phyloP scores from a whole-genome alignment of 768 basidiomycete genomes.

The Grammothele lineata region DNA sequence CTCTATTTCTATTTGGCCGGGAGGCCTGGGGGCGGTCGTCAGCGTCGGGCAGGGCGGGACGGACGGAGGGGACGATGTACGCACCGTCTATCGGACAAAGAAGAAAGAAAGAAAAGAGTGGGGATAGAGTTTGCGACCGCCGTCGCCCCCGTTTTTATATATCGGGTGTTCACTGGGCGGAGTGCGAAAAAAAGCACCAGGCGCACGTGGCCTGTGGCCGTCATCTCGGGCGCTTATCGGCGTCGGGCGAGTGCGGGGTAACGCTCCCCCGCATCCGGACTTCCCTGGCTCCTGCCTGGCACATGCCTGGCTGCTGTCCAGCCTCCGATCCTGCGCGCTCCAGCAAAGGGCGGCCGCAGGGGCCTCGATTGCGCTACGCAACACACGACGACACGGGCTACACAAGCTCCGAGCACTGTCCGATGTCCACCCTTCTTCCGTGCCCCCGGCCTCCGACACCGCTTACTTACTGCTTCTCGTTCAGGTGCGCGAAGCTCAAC shows the following conservation, averaged over 20 bases:
- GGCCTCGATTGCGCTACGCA: no score
- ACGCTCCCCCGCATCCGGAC: slow-evolving; percentile 2
- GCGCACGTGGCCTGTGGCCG: slow-evolving; percentile 19
- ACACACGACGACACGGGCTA: no score
- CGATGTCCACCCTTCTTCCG: slow-evolving; percentile 1
- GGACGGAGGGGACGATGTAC: slow-evolving; percentile 7
- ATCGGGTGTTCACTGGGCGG: slow-evolving; percentile 10
- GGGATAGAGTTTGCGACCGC: slow-evolving; percentile 28
- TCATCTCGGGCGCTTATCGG: slow-evolving; percentile 7
- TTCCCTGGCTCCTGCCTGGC: slow-evolving; percentile 8
- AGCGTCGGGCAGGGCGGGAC: background rate
- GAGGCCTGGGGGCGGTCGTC: slow-evolving; percentile 30
- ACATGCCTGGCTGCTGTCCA: slow-evolving; percentile 8
- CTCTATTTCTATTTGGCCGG: slow-evolving; percentile 49
- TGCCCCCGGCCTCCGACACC: no score
- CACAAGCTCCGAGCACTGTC: slow-evolving; percentile 5
- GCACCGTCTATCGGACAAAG: slow-evolving; percentile 33
- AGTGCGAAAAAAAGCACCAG: slow-evolving; percentile 23
- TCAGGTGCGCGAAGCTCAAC: slow-evolving; percentile 42
- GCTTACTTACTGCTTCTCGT: no score
- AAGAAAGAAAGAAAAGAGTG: slow-evolving; percentile 34
- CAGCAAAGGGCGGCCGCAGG: no score
- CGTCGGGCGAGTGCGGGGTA: slow-evolving; percentile 11
- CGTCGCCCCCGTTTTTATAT: slow-evolving; percentile 23
- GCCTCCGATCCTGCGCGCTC: no score